phyloP scores from a whole-genome alignment of 2,329 filamentous ascomycete species.

The Ophiostoma piceae region DNA sequence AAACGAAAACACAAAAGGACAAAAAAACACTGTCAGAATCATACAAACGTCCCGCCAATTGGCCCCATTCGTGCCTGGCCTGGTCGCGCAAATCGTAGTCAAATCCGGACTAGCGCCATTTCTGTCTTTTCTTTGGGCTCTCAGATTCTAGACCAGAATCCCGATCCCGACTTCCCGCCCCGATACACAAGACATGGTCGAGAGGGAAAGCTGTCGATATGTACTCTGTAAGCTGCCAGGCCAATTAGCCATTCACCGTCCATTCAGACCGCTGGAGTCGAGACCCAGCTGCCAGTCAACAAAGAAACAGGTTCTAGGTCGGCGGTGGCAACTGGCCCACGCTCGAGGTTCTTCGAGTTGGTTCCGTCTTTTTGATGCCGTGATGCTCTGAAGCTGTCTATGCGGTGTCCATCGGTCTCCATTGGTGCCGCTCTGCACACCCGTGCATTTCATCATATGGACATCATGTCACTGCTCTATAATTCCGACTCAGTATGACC shows the following conservation, averaged over 20 bases:
- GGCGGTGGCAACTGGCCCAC: background rate
- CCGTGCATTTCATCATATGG: background rate
- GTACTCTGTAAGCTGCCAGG: background rate
- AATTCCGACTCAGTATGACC: background rate
- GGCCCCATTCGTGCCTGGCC: background rate
- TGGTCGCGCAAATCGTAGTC: background rate
- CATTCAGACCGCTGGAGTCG: background rate
- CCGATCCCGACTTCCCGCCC: background rate
- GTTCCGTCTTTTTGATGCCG: background rate
- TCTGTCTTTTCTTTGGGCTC: background rate
- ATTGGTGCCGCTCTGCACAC: background rate
- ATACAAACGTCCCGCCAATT: background rate
- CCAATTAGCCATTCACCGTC: no score
- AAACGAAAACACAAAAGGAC: background rate
- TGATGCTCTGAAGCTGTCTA: background rate
- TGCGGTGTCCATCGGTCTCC: background rate
- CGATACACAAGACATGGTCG: background rate
- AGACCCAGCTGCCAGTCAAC: background rate
- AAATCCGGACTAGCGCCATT: background rate
- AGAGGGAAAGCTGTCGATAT: background rate
- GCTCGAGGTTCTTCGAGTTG: background rate
- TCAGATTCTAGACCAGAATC: constrained; percentile 10
- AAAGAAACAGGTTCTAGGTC: background rate
- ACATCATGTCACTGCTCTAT: background rate
- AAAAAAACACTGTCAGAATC: background rate